Evolutionary conservation across 208 protist species (phyloP).

Genomic region (Leishmania braziliensis): DNA sequence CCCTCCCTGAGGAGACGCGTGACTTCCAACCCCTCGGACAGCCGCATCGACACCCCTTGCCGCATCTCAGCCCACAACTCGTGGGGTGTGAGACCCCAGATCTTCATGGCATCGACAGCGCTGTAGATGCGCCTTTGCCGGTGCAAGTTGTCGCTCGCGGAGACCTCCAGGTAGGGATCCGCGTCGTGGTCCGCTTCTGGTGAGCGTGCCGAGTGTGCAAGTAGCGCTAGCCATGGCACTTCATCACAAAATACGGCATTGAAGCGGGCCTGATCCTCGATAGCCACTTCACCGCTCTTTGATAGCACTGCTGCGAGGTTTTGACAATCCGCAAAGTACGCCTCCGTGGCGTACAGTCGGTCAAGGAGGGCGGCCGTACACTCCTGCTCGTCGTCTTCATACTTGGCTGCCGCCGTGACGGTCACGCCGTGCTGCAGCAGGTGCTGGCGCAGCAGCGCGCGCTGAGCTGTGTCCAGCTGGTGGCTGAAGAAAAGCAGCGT

Average conservation of each 20-base stretch:
- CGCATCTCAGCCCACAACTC: slow-evolving; percentile 22
- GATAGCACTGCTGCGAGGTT: slow-evolving; percentile 20
- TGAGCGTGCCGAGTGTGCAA: slow-evolving; percentile 5
- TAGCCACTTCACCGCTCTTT: slow-evolving; percentile 2
- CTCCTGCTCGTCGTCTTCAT: slow-evolving; percentile 30
- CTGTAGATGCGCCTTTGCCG: slow-evolving; percentile 20
- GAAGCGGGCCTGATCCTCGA: slow-evolving; percentile 31
- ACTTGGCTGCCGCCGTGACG: slow-evolving; percentile 3
- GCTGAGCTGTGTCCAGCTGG: slow-evolving; percentile 10
- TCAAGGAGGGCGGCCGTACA: slow-evolving; percentile 29
- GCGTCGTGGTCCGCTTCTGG: slow-evolving; percentile 1
- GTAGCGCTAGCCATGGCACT: slow-evolving; percentile 15
- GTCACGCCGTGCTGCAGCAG: slow-evolving; percentile 16
- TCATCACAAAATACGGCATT: slow-evolving; percentile 28
- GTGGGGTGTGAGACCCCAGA: slow-evolving; percentile 17
- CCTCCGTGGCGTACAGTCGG: slow-evolving; percentile 25
- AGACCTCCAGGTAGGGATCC: not conserved
- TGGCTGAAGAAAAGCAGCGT: slow-evolving; percentile 30
- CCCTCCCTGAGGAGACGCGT: slow-evolving; percentile 1
- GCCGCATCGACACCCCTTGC: slow-evolving; percentile 24
- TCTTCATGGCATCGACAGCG: slow-evolving; percentile 27
- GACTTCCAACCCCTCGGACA: slow-evolving; percentile 22
- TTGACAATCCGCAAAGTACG: slow-evolving; percentile 8
- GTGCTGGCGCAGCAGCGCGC: slow-evolving; percentile 13
- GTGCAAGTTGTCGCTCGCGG: not conserved